Evolutionary conservation across 257 asterid species (phyloP), one percentile per base, ranked within the genome.

Genomic region (Ligustrum vulgare): DNA sequence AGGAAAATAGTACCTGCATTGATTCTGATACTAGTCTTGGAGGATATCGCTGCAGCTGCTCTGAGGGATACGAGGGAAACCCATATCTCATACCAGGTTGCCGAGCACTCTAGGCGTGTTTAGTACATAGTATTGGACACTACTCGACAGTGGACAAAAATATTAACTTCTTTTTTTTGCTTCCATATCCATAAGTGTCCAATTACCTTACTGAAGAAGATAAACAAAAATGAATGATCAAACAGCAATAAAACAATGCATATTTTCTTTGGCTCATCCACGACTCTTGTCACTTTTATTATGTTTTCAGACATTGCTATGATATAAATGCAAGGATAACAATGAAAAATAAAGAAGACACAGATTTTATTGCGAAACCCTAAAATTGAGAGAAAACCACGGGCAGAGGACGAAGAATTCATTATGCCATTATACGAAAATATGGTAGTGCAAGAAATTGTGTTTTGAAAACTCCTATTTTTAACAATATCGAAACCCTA

Each of bases 31-130:
- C 15, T 58, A 13, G 65, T 22, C 32, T 74, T 0, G 88, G 84
- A 73, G 88, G 88, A 31, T 78, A 78, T 39, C 81, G 74, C 3
- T 84, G 88, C 76, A 77, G 22, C 36, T 84, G 88, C 76, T 76
- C 80, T 0, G 9, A 6, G 5, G 88, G 88, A 34, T 84, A 79
- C 76, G 15, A 47, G 16, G 86, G 88, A 34, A 84, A 84, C 62
- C 87, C 84, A 3, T 84, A 81, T 60, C 87, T 84, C 64, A 71
- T 7, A 58, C 33, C 32, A 22, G 65, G 65, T 22, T 58, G 65
- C 65, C 32, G 6, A 58, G 65, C 20, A 16, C 20, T 45, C 6
- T 16, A 11, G 4, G 20, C 20, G 15, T 47, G 4, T 47, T 47
- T 15, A 16, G 20, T 12, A 47, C 22, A 10, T 15, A 13, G 4